These are phyloP conservation scores for Eucalyptus erythrocorys DNA, from an alignment of 345 rosid genomes.

Conservation along the genomic window DNA sequence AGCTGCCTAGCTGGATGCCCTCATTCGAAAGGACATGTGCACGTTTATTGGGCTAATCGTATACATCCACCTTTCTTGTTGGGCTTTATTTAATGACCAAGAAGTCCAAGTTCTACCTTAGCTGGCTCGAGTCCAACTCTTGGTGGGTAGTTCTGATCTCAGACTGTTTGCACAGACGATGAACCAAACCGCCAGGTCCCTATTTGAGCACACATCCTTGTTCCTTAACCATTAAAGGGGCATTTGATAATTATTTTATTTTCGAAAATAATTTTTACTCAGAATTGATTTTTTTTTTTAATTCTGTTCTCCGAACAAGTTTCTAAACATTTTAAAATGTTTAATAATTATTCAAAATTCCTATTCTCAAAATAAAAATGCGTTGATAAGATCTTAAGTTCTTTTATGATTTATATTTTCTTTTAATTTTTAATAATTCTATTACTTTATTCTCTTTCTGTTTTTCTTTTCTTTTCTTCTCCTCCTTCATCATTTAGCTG, in stretches of 20 bases:
- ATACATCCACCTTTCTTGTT: neutral
- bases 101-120: neutral
- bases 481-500: no score
- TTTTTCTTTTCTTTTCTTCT: no score
- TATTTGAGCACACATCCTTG: neutral
- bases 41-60: neutral
- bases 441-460: no score
- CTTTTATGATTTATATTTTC: no score
- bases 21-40: neutral
- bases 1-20: neutral
- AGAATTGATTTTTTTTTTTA: no score
- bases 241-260: no score
- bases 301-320: fast-evolving
- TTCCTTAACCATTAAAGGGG: fast-evolving
- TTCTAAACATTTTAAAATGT: no score
- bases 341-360: no score
- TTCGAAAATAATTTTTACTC: fast-evolving
- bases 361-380: no score
- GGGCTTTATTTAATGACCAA: neutral
- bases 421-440: no score
- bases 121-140: neutral
- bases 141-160: neutral
- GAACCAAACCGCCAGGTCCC: neutral
- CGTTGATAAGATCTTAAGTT: no score
- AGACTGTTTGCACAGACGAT: neutral